Conservation (phyloP, 352 stramenopile species). For the Phytophthora ramorum region DNA sequence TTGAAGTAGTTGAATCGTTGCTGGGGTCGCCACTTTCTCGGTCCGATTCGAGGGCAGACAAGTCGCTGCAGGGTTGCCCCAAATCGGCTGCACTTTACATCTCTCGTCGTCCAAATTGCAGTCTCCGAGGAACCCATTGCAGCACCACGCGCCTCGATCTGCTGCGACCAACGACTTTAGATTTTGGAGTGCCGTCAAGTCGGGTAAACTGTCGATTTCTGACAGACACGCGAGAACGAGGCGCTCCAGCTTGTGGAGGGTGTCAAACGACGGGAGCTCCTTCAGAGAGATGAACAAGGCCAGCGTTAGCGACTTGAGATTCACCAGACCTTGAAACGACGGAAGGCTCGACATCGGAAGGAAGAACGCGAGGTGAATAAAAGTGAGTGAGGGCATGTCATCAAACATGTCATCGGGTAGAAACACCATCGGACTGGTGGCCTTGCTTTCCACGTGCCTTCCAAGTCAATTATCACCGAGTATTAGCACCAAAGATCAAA, state of each 20-base stretch:
- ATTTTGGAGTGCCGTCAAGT: constrained; percentile 6
- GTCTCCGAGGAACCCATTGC: background rate
- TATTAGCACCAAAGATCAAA: too few relatives aligned
- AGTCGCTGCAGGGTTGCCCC: background rate
- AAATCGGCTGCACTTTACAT: background rate
- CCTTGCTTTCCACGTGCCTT: too few relatives aligned
- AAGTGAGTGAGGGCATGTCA: constrained; percentile 30
- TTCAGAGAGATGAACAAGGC: constrained; percentile 4
- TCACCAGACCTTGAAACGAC: constrained; percentile 22
- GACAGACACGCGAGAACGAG: constrained; percentile 12
- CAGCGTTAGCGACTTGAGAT: constrained; percentile 23
- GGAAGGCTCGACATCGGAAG: constrained; percentile 8
- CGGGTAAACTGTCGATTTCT: constrained; percentile 8
- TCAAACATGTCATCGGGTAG: constrained; percentile 23
- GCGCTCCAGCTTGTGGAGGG: constrained; percentile 16
- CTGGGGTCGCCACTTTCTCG: too few relatives aligned
- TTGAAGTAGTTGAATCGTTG: too few relatives aligned
- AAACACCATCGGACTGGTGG: too few relatives aligned
- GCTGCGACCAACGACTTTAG: constrained; percentile 5
- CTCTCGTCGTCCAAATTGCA: background rate
- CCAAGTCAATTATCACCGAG: too few relatives aligned
- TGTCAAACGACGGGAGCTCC: constrained; percentile 13
- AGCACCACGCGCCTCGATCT: background rate
- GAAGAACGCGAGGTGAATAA: constrained; percentile 24
- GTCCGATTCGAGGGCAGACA: too few relatives aligned